These are phyloP conservation scores for Leucosporidium creatinivorum DNA, from an alignment of 768 basidiomycete genomes.

Conservation along the genomic window DNA sequence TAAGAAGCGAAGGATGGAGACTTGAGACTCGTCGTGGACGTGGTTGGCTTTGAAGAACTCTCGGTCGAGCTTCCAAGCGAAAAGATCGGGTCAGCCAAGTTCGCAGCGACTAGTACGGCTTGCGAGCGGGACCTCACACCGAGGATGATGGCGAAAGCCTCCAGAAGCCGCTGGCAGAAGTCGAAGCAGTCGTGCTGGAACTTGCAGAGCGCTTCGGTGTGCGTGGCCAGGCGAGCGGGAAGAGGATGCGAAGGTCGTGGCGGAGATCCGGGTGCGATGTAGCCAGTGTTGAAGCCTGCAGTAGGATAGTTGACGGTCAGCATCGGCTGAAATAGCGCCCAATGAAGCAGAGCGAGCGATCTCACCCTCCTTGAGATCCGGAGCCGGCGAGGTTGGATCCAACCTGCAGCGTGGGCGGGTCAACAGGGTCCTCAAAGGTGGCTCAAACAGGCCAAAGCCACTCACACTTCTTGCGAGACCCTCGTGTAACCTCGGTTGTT, in stretches of 20 bases:
- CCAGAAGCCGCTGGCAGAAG: conserved; percentile 24
- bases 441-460: background rate
- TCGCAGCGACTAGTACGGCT: background rate
- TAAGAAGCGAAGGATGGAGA: conserved; percentile 27
- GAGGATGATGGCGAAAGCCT: conserved; percentile 24
- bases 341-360: no score
- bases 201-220: background rate
- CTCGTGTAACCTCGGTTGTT: conserved; percentile 25
- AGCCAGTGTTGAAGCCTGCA: conserved; percentile 21
- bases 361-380: conserved; percentile 23
- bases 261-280: background rate
- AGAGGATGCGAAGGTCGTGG: conserved; percentile 8
- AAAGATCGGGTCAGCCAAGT: no score
- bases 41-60: conserved; percentile 22
- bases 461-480: conserved; percentile 23
- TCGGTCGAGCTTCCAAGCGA: conserved; percentile 3
- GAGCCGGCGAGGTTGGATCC: conserved; percentile 16
- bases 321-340: background rate
- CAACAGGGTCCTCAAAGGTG: background rate
- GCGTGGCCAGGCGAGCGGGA: conserved; percentile 1
- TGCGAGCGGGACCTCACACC: background rate
- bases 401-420: conserved; percentile 3
- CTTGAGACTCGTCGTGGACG: background rate
- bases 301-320: background rate
- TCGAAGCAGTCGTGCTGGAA: conserved; percentile 24